Conservation (phyloP, 2,329 filamentous ascomycete species). For the Fusarium sp. region DNA sequence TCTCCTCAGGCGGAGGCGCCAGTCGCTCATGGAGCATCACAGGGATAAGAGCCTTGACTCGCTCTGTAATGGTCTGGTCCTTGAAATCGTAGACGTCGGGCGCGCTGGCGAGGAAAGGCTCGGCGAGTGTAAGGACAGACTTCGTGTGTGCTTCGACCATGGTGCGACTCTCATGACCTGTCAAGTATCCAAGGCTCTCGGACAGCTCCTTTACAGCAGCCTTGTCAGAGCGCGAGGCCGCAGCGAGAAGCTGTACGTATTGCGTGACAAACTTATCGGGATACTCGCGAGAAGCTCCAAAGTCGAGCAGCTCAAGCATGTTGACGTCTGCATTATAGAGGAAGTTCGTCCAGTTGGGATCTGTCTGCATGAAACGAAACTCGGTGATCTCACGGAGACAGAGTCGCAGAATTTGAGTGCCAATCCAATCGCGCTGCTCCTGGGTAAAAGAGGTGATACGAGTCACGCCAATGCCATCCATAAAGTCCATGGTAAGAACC, state of each 20-base stretch:
- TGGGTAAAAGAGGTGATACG: conserved; percentile 82
- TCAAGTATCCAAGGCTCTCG: conserved; percentile 87
- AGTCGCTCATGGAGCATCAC: conserved; percentile 92
- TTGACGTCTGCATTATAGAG: conserved; percentile 81
- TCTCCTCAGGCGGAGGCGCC: conserved; percentile 94
- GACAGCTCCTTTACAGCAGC: conserved; percentile 74
- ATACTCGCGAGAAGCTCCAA: conserved; percentile 91
- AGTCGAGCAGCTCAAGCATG: conserved; percentile 92
- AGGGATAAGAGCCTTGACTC: conserved; percentile 88
- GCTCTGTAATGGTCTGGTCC: conserved; percentile 95
- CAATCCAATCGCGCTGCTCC: conserved; percentile 93
- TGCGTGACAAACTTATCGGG: conserved; percentile 81
- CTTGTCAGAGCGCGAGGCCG: conserved; percentile 79
- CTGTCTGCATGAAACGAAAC: conserved; percentile 98
- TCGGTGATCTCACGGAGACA: conserved; percentile 93
- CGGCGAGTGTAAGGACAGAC: conserved; percentile 88
- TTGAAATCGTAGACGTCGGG: conserved; percentile 91
- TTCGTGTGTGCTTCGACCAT: conserved; percentile 95
- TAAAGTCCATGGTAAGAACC: conserved; percentile 92
- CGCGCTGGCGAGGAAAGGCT: conserved; percentile 83
- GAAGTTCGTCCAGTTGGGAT: conserved; percentile 99
- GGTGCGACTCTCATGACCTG: conserved; percentile 83
- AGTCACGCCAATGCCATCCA: conserved; percentile 88
- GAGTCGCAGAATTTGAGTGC: conserved; percentile 90
- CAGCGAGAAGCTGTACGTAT: conserved; percentile 84